phyloP scores from a whole-genome alignment of 2,329 filamentous ascomycete species.

The Keithomyces neogunnii region DNA sequence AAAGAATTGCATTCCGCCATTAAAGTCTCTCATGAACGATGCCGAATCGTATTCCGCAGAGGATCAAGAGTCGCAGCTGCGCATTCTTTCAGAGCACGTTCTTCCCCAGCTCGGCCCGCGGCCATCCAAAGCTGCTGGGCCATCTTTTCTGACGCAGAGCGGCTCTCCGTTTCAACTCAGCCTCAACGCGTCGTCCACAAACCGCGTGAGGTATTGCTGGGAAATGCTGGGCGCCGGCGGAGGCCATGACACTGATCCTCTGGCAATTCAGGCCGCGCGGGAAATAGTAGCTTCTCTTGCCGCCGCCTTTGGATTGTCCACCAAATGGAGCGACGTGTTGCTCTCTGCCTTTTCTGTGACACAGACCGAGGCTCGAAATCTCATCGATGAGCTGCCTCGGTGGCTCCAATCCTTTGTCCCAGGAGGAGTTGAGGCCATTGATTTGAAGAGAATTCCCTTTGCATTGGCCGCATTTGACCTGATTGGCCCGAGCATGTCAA shows the following conservation, averaged over 20 bases:
- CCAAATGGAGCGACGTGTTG: slow-evolving; percentile 7
- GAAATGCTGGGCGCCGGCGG: slow-evolving; percentile 7
- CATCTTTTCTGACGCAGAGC: slow-evolving; percentile 6
- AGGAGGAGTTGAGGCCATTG: background rate
- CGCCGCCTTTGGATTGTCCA: slow-evolving; percentile 2
- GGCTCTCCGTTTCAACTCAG: slow-evolving; percentile 7
- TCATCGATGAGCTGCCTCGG: slow-evolving; percentile 1
- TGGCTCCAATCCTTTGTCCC: slow-evolving; percentile 4
- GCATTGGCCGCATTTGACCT: slow-evolving; percentile 8
- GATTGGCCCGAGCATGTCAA: slow-evolving; percentile 3
- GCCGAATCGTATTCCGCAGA: slow-evolving; percentile 4
- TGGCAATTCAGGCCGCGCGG: slow-evolving; percentile 5
- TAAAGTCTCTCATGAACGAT: slow-evolving; percentile 7
- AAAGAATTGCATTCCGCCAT: background rate
- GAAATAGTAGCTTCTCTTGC: slow-evolving; percentile 2
- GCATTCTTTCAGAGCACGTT: slow-evolving; percentile 2
- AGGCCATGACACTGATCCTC: slow-evolving; percentile 6
- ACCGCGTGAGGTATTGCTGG: slow-evolving; percentile 9
- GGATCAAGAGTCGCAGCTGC: slow-evolving; percentile 6
- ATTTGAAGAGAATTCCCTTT: slow-evolving; percentile 7
- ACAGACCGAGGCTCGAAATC: background rate
- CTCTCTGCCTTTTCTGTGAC: slow-evolving; percentile 2
- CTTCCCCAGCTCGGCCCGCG: slow-evolving; percentile 9
- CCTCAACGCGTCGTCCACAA: slow-evolving; percentile 6
- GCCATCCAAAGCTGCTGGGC: slow-evolving; percentile 3